These are phyloP conservation scores for Ophiostoma australiae DNA, from an alignment of 2,329 filamentous ascomycete genomes.

Conservation along the genomic window DNA sequence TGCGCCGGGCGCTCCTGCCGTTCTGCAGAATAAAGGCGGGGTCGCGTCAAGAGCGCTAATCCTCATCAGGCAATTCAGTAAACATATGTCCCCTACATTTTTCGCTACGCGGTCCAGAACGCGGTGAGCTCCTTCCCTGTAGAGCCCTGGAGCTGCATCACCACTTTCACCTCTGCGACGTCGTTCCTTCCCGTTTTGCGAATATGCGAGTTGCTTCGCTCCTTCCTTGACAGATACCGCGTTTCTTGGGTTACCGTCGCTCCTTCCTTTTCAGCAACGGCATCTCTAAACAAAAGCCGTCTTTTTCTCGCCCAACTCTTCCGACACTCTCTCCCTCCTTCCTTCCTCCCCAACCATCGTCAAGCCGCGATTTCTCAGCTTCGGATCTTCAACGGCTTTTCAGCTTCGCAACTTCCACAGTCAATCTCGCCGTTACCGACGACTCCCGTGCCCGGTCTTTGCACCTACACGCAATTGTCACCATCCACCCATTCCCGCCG, in stretches of 20 bases:
- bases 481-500: not conserved
- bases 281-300: not conserved
- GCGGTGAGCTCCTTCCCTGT: constrained; percentile 16
- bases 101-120: constrained; percentile 15
- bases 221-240: not conserved
- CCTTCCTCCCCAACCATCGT: not conserved
- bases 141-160: constrained; percentile 11
- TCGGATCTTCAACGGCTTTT: not conserved
- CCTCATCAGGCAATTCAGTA: constrained; percentile 19
- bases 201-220: not conserved
- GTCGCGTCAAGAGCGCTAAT: constrained; percentile 16
- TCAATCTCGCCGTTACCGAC: not conserved
- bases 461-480: not conserved
- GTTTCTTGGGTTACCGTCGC: not conserved
- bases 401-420: not conserved
- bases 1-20: not conserved
- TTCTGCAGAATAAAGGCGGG: constrained; percentile 14
- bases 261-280: not conserved
- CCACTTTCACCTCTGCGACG: not conserved
- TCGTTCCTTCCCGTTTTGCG: constrained; percentile 10
- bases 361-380: not conserved
- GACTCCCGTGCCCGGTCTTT: not conserved
- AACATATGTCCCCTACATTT: constrained; percentile 19
- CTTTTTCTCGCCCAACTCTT: not conserved
- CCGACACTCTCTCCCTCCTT: not conserved